Percentiles rank a stretch among this genome's conserved stretches.
Conservation (phyloP, 805 yeast species). For the Wickerhamomyces subpelliculosus region DNA sequence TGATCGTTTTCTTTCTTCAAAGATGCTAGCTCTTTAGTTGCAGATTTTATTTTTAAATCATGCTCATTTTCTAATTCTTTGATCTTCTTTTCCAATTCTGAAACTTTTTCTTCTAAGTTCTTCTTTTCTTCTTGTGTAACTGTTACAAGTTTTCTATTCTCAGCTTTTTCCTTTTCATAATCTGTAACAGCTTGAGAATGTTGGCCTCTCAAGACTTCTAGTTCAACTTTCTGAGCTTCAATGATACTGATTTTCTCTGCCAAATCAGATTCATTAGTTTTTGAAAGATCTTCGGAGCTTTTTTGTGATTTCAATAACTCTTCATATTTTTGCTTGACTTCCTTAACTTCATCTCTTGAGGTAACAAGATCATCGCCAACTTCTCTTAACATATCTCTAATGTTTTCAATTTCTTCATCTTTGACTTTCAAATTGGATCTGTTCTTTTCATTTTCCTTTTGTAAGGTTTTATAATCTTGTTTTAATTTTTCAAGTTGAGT, state of each 20-base stretch:
- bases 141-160: constrained; percentile 5
- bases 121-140: constrained; percentile 18
- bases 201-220: constrained; percentile 26
- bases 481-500: constrained; percentile 8
- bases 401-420: constrained; percentile 56
- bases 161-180: constrained; percentile 16
- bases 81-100: constrained; percentile 1
- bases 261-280: constrained; percentile 6
- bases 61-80: constrained; percentile 1
- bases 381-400: constrained; percentile 68
- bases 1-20: constrained; percentile 14
- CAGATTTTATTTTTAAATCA: constrained; percentile 2
- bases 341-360: constrained; percentile 53
- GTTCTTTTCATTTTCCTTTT: not conserved
- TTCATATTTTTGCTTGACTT: constrained; percentile 11
- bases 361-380: constrained; percentile 77
- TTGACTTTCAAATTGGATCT: constrained; percentile 30
- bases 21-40: constrained; percentile 9
- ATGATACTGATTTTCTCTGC: constrained; percentile 10
- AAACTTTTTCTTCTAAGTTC: constrained; percentile 5
- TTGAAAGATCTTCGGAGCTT: constrained; percentile 6
- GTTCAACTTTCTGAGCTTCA: constrained; percentile 18
- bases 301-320: constrained; percentile 9
- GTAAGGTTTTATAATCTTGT: constrained; percentile 11
- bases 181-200: constrained; percentile 26